Evolutionary conservation across 192 early-diverging fungal species (phyloP).

Genomic region (Chytriomyces sp.): DNA sequence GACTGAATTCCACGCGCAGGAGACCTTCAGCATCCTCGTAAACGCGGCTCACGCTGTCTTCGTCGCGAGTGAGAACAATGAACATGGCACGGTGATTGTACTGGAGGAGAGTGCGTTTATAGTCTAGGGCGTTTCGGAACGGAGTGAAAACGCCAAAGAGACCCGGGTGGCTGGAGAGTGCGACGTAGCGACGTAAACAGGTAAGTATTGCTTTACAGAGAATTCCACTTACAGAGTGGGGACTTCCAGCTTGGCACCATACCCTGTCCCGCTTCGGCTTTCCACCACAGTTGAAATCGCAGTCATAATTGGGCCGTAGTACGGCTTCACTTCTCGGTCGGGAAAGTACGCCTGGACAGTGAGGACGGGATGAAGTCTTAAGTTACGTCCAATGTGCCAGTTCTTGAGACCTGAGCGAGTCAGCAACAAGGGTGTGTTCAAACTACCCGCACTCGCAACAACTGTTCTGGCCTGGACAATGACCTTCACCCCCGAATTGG

Average conservation of each 20-base stretch:
- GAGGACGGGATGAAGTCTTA: constrained; percentile 65
- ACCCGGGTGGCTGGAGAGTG: constrained; percentile 56
- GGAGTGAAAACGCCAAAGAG: constrained; percentile 43
- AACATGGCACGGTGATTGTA: constrained; percentile 51
- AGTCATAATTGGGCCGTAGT: constrained; percentile 65
- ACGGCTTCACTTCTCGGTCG: constrained; percentile 44
- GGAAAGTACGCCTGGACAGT: constrained; percentile 69
- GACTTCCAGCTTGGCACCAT: constrained; percentile 67
- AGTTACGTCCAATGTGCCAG: constrained; percentile 65
- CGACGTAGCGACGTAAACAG: constrained; percentile 19
- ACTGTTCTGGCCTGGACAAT: constrained; percentile 58
- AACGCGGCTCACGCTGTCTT: constrained; percentile 52
- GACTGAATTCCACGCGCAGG: constrained; percentile 50
- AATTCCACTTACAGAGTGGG: constrained; percentile 1
- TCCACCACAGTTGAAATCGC: constrained; percentile 60
- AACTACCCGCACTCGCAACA: constrained; percentile 62
- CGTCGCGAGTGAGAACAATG: constrained; percentile 64
- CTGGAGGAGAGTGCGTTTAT: constrained; percentile 57
- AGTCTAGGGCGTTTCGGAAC: constrained; percentile 52
- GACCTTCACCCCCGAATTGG: constrained; percentile 34
- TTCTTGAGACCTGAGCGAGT: constrained; percentile 68
- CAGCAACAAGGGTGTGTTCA: constrained; percentile 69
- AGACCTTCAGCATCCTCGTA: constrained; percentile 46
- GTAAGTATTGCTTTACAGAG: background rate
- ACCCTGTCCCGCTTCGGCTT: constrained; percentile 61